Evolutionary conservation across 371 early-diverging fungal species (phyloP).

Genomic region (Haplosporangium sp.): DNA sequence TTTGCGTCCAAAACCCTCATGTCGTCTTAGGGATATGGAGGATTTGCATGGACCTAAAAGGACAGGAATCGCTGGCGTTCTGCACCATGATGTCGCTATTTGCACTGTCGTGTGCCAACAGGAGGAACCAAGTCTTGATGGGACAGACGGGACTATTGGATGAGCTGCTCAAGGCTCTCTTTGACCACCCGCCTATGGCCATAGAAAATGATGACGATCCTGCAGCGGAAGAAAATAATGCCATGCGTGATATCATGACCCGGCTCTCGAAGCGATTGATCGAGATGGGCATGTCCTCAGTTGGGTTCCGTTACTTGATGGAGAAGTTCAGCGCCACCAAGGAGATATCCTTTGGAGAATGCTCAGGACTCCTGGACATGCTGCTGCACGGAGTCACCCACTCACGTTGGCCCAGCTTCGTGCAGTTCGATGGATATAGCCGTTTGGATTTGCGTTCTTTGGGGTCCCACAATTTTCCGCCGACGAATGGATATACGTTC

Average conservation of each 20-base stretch:
- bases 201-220: slow-evolving; percentile 25
- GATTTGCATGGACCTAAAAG: slow-evolving; percentile 58
- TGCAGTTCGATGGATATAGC: slow-evolving; percentile 68
- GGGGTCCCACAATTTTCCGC: slow-evolving; percentile 63
- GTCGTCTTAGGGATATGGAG: slow-evolving; percentile 65
- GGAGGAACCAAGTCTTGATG: slow-evolving; percentile 73
- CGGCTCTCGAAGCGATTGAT: slow-evolving; percentile 68
- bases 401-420: slow-evolving; percentile 75
- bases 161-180: slow-evolving; percentile 62
- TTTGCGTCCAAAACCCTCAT: slow-evolving; percentile 65
- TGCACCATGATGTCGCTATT: slow-evolving; percentile 62
- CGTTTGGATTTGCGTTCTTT: slow-evolving; percentile 58
- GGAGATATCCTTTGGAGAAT: slow-evolving; percentile 51
- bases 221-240: slow-evolving; percentile 22
- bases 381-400: slow-evolving; percentile 69
- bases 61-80: slow-evolving; percentile 57
- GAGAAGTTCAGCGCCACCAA: slow-evolving; percentile 60
- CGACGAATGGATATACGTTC: slow-evolving; percentile 70
- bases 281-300: slow-evolving; percentile 70
- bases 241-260: slow-evolving; percentile 58
- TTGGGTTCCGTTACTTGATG: slow-evolving; percentile 71
- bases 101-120: slow-evolving; percentile 63
- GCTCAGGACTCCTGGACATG: slow-evolving; percentile 63
- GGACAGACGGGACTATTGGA: slow-evolving; percentile 69
- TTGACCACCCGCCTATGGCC: slow-evolving; percentile 33